These are phyloP conservation scores for Leptographium flavum DNA, from an alignment of 2,329 filamentous ascomycete species.

Conservation along the genomic window DNA sequence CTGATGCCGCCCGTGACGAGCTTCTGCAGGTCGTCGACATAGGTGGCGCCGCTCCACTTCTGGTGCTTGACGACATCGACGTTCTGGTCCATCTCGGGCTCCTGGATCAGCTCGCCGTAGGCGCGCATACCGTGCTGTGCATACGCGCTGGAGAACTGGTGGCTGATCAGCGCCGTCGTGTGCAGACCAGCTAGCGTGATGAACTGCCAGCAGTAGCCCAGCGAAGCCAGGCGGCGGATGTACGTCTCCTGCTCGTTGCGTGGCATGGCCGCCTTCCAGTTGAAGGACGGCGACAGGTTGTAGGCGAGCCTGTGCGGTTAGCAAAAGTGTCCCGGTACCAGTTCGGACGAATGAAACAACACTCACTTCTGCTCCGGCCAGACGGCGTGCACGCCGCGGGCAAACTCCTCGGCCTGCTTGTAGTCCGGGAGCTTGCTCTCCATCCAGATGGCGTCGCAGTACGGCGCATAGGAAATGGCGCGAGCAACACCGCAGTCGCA, in stretches of 20 bases:
- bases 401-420: slow-evolving; percentile 83
- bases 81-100: slow-evolving; percentile 83
- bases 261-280: slow-evolving; percentile 97
- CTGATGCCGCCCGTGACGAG: slow-evolving; percentile 92
- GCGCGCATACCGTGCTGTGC: slow-evolving; percentile 79
- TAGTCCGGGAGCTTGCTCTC: slow-evolving; percentile 94
- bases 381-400: slow-evolving; percentile 80
- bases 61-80: slow-evolving; percentile 97
- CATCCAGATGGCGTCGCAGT: slow-evolving; percentile 98
- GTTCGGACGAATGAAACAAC: not conserved
- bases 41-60: slow-evolving; percentile 94
- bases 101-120: slow-evolving; percentile 93
- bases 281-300: slow-evolving; percentile 97
- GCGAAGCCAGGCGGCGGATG: slow-evolving; percentile 69
- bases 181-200: slow-evolving; percentile 97
- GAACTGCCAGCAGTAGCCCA: slow-evolving; percentile 99
- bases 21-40: slow-evolving; percentile 88
- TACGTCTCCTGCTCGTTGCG: slow-evolving; percentile 91
- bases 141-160: slow-evolving; percentile 78
- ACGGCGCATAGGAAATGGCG: slow-evolving; percentile 81
- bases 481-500: slow-evolving; percentile 85
- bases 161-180: slow-evolving; percentile 82
- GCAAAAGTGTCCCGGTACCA: not conserved
- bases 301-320: slow-evolving; percentile 59
- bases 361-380: slow-evolving; percentile 92